Conservation (phyloP, 2,329 filamentous ascomycete species). For the Thermothelomyces thermophilus region DNA sequence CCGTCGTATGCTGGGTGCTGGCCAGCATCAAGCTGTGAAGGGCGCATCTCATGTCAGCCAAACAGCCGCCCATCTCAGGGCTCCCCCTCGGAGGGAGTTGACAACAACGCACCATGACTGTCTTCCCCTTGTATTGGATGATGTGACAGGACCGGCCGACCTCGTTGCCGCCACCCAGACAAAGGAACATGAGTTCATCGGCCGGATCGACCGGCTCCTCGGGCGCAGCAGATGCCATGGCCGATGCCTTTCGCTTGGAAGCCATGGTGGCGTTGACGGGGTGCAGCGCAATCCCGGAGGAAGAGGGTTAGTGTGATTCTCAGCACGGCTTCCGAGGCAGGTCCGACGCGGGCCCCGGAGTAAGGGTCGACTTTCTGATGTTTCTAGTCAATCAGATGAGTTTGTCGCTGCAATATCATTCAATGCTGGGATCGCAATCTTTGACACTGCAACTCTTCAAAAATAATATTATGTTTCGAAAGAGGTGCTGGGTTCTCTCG, state of each 20-base stretch:
- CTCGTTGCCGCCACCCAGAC: conserved; percentile 91
- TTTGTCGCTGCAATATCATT: not conserved
- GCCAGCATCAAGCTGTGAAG: conserved; percentile 77
- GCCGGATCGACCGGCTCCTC: conserved; percentile 89
- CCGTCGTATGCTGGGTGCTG: conserved; percentile 97
- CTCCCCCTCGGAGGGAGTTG: not conserved
- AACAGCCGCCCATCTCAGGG: not conserved
- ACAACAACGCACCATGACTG: conserved; percentile 72
- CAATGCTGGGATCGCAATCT: not conserved
- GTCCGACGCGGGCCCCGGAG: not conserved
- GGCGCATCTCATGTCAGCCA: conserved; percentile 8
- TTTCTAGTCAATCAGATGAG: not conserved
- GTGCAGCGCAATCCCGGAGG: not conserved
- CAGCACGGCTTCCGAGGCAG: not conserved
- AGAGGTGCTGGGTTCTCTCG: not conserved
- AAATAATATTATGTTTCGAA: not conserved
- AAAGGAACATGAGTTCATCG: conserved; percentile 91
- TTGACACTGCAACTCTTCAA: not conserved
- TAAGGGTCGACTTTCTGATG: not conserved
- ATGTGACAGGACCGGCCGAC: conserved; percentile 97
- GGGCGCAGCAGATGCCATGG: conserved; percentile 57
- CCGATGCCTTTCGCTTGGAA: conserved; percentile 82
- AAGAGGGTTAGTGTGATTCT: not conserved
- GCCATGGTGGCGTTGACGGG: too few relatives aligned
- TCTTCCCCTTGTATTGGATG: conserved; percentile 98